Percentiles rank a stretch among this genome's conserved stretches.
These are phyloP conservation scores for Crithidia sp. DNA, from an alignment of 208 protist genomes.

Conservation along the genomic window DNA sequence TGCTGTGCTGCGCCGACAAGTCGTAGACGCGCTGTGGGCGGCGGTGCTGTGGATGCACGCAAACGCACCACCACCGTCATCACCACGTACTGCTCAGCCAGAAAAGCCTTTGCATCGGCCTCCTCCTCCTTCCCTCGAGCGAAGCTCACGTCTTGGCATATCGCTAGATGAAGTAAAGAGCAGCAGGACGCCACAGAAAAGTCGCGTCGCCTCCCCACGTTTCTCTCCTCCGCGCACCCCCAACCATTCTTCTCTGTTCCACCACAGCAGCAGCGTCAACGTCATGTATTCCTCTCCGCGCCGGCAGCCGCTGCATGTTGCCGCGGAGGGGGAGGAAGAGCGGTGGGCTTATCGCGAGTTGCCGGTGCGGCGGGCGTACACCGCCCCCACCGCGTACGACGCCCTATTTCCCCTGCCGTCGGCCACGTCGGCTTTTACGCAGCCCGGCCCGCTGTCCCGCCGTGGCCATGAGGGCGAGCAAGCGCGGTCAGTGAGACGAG, in stretches of 20 bases:
- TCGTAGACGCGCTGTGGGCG: constrained; percentile 22
- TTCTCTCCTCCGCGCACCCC: too few relatives aligned
- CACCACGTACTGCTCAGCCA: background rate
- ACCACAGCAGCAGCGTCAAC: too few relatives aligned
- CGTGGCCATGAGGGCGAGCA: too few relatives aligned
- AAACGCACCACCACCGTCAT: background rate
- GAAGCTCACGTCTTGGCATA: too few relatives aligned
- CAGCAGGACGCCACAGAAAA: too few relatives aligned
- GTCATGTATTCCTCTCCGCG: too few relatives aligned
- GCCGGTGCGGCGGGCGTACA: constrained; percentile 2
- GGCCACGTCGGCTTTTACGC: constrained; percentile 19
- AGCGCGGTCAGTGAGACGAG: background rate
- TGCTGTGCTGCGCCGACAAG: constrained; percentile 2
- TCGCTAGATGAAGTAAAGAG: too few relatives aligned
- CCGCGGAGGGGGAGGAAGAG: background rate
- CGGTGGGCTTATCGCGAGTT: constrained; percentile 32
- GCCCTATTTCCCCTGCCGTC: constrained; percentile 32
- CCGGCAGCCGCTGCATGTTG: background rate
- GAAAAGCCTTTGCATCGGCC: background rate
- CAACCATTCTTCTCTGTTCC: too few relatives aligned
- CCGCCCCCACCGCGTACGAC: constrained; percentile 37
- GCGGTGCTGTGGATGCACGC: constrained; percentile 33
- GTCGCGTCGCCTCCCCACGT: too few relatives aligned
- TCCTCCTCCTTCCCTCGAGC: too few relatives aligned
- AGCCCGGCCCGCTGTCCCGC: too few relatives aligned